Evolutionary conservation across 306 rosid genomes (phyloP), one percentile per base, ranked within the genome.

Genomic region (Comarum palustre): DNA sequence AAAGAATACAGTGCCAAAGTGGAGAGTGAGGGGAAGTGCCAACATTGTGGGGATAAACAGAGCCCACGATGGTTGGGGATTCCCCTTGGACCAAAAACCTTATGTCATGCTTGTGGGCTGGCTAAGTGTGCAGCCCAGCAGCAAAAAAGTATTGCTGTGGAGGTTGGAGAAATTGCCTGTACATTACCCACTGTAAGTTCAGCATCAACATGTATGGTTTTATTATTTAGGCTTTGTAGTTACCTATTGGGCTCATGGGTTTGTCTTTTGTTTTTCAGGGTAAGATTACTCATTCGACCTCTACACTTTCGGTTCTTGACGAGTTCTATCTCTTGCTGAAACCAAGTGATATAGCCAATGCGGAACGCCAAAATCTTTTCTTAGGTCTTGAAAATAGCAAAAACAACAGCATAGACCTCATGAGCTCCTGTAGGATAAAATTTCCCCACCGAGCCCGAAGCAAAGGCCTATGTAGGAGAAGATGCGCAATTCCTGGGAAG

Each of bases 101-200:
- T 24, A 29, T 59, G 39, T 29, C 20, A 13, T 59, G 39, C 20
- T 38, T 59, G 65, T 59, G 41, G 39, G 65, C 39, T 29, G 10
- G 65, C 20, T 7, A 59, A 5, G 38, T 29, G 10, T 41, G 16
- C 36, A 8, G 65, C 65, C 20, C 7, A 2, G 39, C n/a, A 0
- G 66, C 41, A 60, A 60, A 60, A 20, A 29, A 16, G 39, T 60
- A 27, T 29, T 27, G 39, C 39, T 59, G 11, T 59, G 65, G 65
- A 57, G 34, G 34, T 57, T 57, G 63, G 17, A 57, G 29, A 59
- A 6, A 8, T 5, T n/a, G 8, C 73, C 68, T 79, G 62, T 70
- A 51, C 84, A 15, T 67, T 72, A 50, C 76, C 90, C 84, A 90
- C 86, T 68, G 97, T 92, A 88, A 92, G 96, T 88, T 79, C 2